These are phyloP conservation scores for Kwoniella europaea DNA, from an alignment of 768 basidiomycete genomes.

Conservation along the genomic window DNA sequence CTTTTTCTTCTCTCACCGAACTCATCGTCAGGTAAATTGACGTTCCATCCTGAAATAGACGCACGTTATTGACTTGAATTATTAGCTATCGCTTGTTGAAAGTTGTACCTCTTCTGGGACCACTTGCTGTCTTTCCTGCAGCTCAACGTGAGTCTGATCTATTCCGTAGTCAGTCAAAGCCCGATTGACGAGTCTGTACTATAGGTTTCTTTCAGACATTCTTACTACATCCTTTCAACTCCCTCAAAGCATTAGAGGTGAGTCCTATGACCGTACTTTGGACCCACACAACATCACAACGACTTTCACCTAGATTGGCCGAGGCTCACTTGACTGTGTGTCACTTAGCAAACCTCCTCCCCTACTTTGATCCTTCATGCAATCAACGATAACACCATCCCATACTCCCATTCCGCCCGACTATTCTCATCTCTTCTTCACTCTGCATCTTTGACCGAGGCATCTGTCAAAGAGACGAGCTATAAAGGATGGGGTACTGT, in stretches of 20 bases:
- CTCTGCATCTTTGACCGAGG: neutral
- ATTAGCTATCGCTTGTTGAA: conserved; percentile 67
- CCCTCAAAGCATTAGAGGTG: conserved; percentile 28
- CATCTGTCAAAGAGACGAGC: neutral
- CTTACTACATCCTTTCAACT: conserved; percentile 38
- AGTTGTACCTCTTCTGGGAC: conserved; percentile 72
- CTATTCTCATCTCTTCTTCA: conserved; percentile 68
- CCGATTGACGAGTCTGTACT: neutral
- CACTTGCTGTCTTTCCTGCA: conserved; percentile 69
- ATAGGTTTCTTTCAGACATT: conserved; percentile 21
- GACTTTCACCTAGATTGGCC: conserved; percentile 43
- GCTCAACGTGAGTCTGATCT: conserved; percentile 65
- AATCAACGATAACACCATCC: conserved; percentile 74
- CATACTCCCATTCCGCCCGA: conserved; percentile 68
- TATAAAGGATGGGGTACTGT: conserved; percentile 47
- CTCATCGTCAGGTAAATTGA: conserved; percentile 65
- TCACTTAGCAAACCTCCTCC: conserved; percentile 70
- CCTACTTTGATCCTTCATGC: conserved; percentile 77
- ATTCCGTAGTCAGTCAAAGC: too few relatives aligned
- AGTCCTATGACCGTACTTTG: neutral
- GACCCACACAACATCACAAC: neutral
- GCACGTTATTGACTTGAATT: neutral
- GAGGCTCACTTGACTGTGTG: conserved; percentile 66
- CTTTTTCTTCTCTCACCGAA: conserved; percentile 62
- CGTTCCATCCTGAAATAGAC: too few relatives aligned